phyloP scores from a whole-genome alignment of 2,329 filamentous ascomycete species.

The Colletotrichum euphorbiae region DNA sequence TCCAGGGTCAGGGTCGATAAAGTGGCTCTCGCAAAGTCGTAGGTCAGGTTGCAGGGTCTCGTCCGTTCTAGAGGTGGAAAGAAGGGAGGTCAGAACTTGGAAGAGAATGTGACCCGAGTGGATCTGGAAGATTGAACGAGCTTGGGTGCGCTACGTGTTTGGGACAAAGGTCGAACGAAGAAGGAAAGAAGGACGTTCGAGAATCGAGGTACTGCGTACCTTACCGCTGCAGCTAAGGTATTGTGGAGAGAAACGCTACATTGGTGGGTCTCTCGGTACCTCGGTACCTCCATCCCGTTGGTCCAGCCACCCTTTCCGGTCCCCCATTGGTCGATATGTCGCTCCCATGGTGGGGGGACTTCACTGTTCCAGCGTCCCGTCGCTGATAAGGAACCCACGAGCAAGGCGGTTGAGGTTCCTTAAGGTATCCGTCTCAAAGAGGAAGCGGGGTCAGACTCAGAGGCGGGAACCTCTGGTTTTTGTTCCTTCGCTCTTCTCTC shows the following conservation, averaged over 20 bases:
- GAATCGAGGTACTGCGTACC: too few species aligned
- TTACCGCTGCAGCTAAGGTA: too few species aligned
- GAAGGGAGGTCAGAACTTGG: background rate
- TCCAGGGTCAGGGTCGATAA: constrained; percentile 32
- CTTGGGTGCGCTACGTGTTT: background rate
- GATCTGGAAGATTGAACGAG: too few species aligned
- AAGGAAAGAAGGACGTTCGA: too few species aligned
- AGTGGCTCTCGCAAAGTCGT: background rate
- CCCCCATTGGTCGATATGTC: too few species aligned
- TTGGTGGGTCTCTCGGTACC: too few species aligned
- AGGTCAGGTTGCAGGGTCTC: constrained; percentile 5
- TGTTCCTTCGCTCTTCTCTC: constrained; percentile 15
- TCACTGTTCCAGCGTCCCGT: background rate
- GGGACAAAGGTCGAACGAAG: constrained; percentile 4
- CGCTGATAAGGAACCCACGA: background rate
- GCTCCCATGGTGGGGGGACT: too few species aligned
- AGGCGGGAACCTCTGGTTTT: constrained; percentile 9
- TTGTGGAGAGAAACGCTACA: too few species aligned
- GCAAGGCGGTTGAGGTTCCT: constrained; percentile 17
- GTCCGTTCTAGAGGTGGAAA: constrained; percentile 19
- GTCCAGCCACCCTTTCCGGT: background rate
- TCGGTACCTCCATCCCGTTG: background rate
- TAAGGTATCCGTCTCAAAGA: constrained; percentile 14
- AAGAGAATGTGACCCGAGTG: background rate
- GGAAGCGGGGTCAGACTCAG: background rate